phyloP scores from a whole-genome alignment of 169 alveolate species.

The Hammondia hammondi region DNA sequence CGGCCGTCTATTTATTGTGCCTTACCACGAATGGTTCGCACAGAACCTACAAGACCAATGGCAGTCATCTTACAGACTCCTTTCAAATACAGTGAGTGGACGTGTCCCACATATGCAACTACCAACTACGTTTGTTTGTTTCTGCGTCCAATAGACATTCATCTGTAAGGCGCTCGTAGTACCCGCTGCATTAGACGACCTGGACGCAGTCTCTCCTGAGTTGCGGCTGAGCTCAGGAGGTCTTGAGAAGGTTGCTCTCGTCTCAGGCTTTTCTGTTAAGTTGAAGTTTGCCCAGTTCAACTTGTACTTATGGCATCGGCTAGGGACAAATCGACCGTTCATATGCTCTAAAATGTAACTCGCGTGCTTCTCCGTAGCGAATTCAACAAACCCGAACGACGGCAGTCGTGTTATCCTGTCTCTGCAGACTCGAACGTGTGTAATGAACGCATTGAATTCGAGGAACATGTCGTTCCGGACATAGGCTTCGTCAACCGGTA shows the following conservation, averaged over 20 bases:
- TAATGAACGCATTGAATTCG: slow-evolving; percentile 9
- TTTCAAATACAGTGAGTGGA: too few relatives aligned
- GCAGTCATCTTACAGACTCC: too few relatives aligned
- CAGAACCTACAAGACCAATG: too few relatives aligned
- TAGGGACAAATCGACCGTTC: slow-evolving; percentile 60
- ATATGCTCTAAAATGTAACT: slow-evolving; percentile 53
- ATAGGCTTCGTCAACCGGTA: slow-evolving; percentile 52
- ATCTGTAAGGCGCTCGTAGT: neutral
- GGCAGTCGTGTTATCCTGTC: slow-evolving; percentile 48
- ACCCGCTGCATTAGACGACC: neutral
- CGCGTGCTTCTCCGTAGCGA: slow-evolving; percentile 30
- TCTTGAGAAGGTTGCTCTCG: slow-evolving; percentile 33
- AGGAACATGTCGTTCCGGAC: slow-evolving; percentile 48
- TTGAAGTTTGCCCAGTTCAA: slow-evolving; percentile 67
- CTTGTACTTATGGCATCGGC: slow-evolving; percentile 54
- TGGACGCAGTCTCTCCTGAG: neutral
- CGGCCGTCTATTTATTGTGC: too few relatives aligned
- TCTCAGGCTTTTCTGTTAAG: slow-evolving; percentile 40
- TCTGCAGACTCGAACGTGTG: slow-evolving; percentile 53
- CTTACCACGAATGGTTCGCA: too few relatives aligned
- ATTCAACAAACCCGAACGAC: slow-evolving; percentile 57
- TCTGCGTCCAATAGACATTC: too few relatives aligned
- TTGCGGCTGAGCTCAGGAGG: slow-evolving; percentile 41
- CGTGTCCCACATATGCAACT: too few relatives aligned
- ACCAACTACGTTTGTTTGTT: too few relatives aligned